These are phyloP conservation scores for Leptodontidium sp. DNA, from an alignment of 2,329 filamentous ascomycete genomes.

Conservation along the genomic window DNA sequence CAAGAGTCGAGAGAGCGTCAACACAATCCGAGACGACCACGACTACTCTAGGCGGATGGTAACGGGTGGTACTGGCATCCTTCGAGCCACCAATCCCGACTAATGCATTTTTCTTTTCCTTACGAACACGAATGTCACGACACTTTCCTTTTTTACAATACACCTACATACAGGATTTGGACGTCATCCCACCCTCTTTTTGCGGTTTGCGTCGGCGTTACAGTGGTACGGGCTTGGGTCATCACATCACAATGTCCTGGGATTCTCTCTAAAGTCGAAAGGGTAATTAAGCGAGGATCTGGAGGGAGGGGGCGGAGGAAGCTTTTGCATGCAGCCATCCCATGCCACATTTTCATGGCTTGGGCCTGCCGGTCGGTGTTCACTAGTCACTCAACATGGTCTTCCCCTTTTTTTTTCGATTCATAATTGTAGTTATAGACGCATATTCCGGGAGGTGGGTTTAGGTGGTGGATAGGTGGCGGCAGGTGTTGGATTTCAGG, in stretches of 20 bases:
- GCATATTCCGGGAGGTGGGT: conserved; percentile 4
- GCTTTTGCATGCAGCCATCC: conserved; percentile 16
- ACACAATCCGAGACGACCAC: conserved; percentile 69
- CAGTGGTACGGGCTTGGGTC: conserved; percentile 21
- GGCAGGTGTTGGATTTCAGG: conserved; percentile 6
- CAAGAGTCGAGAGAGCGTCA: conserved; percentile 69
- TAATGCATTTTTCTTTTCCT: conserved; percentile 28
- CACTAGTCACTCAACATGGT: conserved; percentile 16
- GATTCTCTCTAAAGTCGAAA: conserved; percentile 14
- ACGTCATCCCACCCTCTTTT: conserved; percentile 32
- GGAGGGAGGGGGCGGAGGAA: neutral
- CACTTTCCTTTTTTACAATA: conserved; percentile 34
- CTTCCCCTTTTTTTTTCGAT: conserved; percentile 9
- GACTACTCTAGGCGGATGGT: conserved; percentile 66
- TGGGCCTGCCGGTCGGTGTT: conserved; percentile 18
- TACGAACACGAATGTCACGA: conserved; percentile 39
- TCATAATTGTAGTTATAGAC: conserved; percentile 23
- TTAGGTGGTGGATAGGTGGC: neutral
- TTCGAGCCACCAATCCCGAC: conserved; percentile 71
- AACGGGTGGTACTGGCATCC: conserved; percentile 54
- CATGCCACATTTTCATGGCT: neutral
- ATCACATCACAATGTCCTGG: conserved; percentile 23
- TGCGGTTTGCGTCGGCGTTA: conserved; percentile 37
- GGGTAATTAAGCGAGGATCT: conserved; percentile 1
- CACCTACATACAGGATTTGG: conserved; percentile 39